Conservation (phyloP, 1,284 basidiomycete species). For the Apiotrichum domesticum region DNA sequence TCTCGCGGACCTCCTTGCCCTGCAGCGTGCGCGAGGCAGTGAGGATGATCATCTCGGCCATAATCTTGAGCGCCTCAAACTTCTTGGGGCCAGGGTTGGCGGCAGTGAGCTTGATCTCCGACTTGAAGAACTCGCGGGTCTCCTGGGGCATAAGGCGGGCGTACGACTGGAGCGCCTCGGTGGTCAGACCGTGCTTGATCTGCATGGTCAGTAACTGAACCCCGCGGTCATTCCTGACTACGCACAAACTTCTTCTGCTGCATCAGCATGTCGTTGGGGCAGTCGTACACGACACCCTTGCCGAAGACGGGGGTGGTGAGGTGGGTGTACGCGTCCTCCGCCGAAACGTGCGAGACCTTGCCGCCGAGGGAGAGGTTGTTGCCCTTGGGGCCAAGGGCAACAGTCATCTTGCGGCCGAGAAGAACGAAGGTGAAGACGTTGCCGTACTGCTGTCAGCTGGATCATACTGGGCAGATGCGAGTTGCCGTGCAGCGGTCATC, state of each 20-base stretch:
- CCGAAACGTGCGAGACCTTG: constrained; percentile 83
- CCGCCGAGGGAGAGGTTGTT: constrained; percentile 94
- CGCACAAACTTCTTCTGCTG: constrained; percentile 90
- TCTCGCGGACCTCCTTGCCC: constrained; percentile 77
- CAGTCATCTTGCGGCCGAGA: constrained; percentile 82
- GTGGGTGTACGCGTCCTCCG: constrained; percentile 95
- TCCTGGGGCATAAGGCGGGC: constrained; percentile 86
- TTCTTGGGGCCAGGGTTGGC: constrained; percentile 26
- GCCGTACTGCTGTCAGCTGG: constrained; percentile 49
- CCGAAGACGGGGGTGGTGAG: constrained; percentile 91
- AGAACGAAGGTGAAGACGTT: constrained; percentile 91
- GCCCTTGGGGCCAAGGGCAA: constrained; percentile 84
- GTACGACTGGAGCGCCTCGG: constrained; percentile 86
- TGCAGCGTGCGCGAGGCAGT: constrained; percentile 91
- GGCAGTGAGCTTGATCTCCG: constrained; percentile 32
- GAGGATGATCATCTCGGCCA: constrained; percentile 93
- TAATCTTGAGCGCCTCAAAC: constrained; percentile 60
- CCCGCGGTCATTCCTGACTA: constrained; percentile 24
- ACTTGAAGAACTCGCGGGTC: constrained; percentile 63
- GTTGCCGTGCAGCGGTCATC: no score
- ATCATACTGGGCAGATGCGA: no score
- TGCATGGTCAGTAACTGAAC: constrained; percentile 13
- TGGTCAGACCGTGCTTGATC: constrained; percentile 86
- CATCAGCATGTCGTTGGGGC: constrained; percentile 95
- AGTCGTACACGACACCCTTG: constrained; percentile 95